phyloP scores from a whole-genome alignment of 306 rosid species.

The Phaseolus lunatus region DNA sequence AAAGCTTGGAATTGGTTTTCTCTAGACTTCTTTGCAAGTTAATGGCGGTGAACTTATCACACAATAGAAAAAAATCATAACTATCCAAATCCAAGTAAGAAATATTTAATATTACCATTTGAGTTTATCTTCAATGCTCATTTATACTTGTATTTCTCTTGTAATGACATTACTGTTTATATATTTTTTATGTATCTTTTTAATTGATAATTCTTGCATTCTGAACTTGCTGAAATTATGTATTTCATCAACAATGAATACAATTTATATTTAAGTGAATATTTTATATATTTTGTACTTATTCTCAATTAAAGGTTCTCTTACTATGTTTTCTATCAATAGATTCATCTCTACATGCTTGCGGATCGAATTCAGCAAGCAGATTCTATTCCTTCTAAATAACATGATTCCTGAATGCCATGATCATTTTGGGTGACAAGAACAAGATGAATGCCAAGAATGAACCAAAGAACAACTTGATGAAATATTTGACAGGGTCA shows the following conservation, averaged over 20 bases:
- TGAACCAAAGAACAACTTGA: slow-evolving; percentile 84
- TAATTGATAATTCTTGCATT: too few relatives aligned
- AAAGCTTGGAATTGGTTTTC: neutral
- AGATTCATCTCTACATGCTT: slow-evolving; percentile 27
- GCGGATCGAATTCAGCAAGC: slow-evolving; percentile 15
- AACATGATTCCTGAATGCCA: slow-evolving; percentile 65
- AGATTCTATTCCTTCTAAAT: slow-evolving; percentile 40
- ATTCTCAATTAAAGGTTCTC: too few relatives aligned
- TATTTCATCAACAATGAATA: too few relatives aligned
- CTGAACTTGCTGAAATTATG: too few relatives aligned
- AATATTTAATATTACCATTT: neutral
- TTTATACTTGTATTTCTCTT: too few relatives aligned
- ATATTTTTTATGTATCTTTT: too few relatives aligned
- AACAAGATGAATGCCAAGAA: slow-evolving; percentile 72
- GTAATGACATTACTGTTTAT: too few relatives aligned
- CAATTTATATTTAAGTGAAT: too few relatives aligned
- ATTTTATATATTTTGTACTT: too few relatives aligned
- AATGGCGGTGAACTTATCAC: neutral
- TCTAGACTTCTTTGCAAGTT: neutral
- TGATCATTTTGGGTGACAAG: slow-evolving; percentile 73
- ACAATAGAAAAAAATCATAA: too few relatives aligned
- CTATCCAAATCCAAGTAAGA: neutral
- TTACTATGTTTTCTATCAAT: slow-evolving; percentile 18
- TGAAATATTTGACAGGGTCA: slow-evolving; percentile 58
- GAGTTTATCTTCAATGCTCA: too few relatives aligned